Conservation (phyloP, 257 asterid species). For the Solanum sitiens region DNA sequence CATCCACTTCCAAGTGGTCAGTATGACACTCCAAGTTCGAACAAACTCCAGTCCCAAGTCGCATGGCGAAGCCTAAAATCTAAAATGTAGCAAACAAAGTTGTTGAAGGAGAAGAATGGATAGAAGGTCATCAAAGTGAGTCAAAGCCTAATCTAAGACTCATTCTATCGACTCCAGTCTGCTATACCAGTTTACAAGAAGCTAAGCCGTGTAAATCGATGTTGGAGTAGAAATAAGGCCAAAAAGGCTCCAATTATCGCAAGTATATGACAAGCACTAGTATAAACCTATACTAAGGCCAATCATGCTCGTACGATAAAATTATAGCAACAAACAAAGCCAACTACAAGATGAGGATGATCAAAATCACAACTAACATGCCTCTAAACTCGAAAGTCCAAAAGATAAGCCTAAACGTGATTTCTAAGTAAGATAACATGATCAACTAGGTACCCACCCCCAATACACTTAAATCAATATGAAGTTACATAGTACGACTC, state of each 20-base stretch:
- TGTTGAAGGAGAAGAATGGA: neutral
- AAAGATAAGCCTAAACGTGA: neutral
- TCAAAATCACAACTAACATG: neutral
- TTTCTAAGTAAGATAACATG: neutral
- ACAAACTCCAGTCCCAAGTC: neutral
- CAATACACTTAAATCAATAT: neutral
- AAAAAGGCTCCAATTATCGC: no score
- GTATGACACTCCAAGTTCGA: neutral
- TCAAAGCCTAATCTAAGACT: neutral
- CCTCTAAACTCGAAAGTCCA: neutral
- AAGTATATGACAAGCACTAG: neutral
- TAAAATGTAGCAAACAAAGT: neutral
- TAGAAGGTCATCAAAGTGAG: no score
- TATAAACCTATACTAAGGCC: neutral
- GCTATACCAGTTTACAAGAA: neutral
- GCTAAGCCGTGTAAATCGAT: neutral
- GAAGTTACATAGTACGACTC: neutral
- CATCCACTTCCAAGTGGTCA: neutral
- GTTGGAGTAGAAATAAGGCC: neutral
- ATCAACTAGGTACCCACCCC: neutral
- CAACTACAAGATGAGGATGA: neutral
- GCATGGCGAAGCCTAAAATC: neutral
- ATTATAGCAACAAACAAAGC: neutral
- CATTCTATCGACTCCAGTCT: neutral
- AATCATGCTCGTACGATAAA: neutral